These are phyloP conservation scores for Lizonia empirigonia DNA, from an alignment of 2,329 filamentous ascomycete species.

Conservation along the genomic window DNA sequence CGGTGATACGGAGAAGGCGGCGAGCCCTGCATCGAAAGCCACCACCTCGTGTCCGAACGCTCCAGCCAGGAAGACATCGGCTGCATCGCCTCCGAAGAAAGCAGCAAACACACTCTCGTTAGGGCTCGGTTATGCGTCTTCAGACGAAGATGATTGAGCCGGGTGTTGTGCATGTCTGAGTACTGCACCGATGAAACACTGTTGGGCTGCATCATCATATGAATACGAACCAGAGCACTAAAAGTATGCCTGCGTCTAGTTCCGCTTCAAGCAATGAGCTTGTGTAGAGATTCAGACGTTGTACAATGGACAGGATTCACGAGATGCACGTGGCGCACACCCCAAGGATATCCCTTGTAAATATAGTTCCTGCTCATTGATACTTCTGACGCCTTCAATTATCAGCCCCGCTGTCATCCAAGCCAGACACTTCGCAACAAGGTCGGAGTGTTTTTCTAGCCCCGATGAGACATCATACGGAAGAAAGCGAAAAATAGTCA, in stretches of 20 bases:
- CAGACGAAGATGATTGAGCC: conserved; percentile 50
- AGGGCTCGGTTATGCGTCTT: conserved; percentile 51
- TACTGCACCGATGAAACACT: neutral
- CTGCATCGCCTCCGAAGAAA: conserved; percentile 23
- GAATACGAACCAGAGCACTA: neutral
- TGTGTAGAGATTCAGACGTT: neutral
- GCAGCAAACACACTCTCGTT: conserved; percentile 33
- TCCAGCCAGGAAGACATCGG: conserved; percentile 5
- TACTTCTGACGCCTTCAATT: neutral
- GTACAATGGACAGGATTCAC: neutral
- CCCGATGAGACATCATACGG: too few relatives aligned
- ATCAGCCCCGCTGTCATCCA: neutral
- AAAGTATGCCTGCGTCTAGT: neutral
- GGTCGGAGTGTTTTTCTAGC: neutral
- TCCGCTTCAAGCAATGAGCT: neutral
- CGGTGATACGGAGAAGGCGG: neutral
- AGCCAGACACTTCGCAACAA: neutral
- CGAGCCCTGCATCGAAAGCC: neutral
- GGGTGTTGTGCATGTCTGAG: neutral
- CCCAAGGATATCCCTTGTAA: neutral
- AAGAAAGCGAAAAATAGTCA: neutral
- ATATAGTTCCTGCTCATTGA: neutral
- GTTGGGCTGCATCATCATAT: neutral
- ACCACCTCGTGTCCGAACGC: neutral
- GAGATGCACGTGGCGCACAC: neutral